A percentile compares a stretch with the other conserved stretches of the same genome.
These are phyloP conservation scores for Lipomyces anomalus DNA, from an alignment of 805 yeast genomes.

Conservation along the genomic window DNA sequence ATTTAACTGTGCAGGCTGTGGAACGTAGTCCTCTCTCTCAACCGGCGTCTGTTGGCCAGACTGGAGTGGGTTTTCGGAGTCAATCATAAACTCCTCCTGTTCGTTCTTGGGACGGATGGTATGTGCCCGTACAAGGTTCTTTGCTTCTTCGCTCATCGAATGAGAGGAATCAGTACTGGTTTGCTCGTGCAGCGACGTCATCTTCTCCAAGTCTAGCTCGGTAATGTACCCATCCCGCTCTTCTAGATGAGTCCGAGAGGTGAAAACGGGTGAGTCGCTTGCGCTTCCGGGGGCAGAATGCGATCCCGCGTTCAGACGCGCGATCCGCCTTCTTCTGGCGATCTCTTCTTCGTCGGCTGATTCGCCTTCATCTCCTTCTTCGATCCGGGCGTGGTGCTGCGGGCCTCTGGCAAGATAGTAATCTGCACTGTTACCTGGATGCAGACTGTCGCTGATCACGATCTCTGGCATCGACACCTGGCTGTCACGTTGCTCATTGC, in stretches of 20 bases:
- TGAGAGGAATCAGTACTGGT: no score
- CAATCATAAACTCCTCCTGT: slow-evolving; percentile 12
- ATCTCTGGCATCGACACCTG: no score
- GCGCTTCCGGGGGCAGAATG: slow-evolving; percentile 14
- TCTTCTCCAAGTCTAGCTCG: slow-evolving; percentile 12
- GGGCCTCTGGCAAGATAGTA: no score
- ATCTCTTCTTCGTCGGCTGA: slow-evolving; percentile 8
- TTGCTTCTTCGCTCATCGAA: slow-evolving; percentile 19
- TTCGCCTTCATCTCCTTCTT: no score
- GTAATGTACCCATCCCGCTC: slow-evolving; percentile 1
- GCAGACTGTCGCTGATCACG: no score
- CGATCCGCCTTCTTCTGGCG: slow-evolving; percentile 11
- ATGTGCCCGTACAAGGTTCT: slow-evolving; percentile 23
- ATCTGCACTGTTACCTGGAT: no score
- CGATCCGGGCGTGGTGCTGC: no score
- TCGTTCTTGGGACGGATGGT: slow-evolving; percentile 1
- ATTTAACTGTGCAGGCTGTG: slow-evolving; percentile 61
- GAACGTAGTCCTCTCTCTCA: slow-evolving; percentile 41
- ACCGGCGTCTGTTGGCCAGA: slow-evolving; percentile 20
- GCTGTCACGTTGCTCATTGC: no score
- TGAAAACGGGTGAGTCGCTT: slow-evolving; percentile 7
- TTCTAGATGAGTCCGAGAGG: neutral
- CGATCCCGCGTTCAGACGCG: slow-evolving; percentile 11
- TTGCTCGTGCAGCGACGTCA: neutral
- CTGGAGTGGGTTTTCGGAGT: slow-evolving; percentile 6